Evolutionary conservation across 2,329 filamentous ascomycete species (phyloP).

Genomic region (Apiospora pterosperma): DNA sequence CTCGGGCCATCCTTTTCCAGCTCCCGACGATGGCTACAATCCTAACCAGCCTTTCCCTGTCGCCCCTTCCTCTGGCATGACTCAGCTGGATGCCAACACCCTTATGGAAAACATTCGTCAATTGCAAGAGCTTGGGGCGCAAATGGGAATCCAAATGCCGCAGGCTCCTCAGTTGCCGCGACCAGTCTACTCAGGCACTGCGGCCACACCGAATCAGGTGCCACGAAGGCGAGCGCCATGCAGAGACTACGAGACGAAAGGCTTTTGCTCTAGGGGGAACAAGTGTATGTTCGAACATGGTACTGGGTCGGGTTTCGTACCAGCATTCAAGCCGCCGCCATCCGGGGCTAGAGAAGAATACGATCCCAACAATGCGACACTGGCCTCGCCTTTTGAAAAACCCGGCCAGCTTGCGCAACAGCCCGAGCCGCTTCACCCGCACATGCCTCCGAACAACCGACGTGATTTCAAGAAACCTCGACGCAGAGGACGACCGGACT

Average conservation of each 20-base stretch:
- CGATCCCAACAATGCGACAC: slow-evolving; percentile 52
- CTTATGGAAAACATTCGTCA: slow-evolving; percentile 60
- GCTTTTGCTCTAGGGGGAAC: slow-evolving; percentile 65
- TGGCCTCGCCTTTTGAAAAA: slow-evolving; percentile 13
- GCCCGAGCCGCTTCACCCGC: slow-evolving; percentile 14
- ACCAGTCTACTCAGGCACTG: slow-evolving; percentile 24
- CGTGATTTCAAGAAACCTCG: slow-evolving; percentile 33
- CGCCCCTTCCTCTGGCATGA: slow-evolving; percentile 27
- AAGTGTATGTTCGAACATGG: slow-evolving; percentile 70
- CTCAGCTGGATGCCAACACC: slow-evolving; percentile 55
- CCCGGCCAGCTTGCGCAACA: slow-evolving; percentile 10
- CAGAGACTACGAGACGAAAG: slow-evolving; percentile 69
- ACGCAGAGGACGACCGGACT: slow-evolving; percentile 46
- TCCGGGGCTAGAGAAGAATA: slow-evolving; percentile 44
- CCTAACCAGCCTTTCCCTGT: slow-evolving; percentile 21
- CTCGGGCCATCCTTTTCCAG: slow-evolving; percentile 14
- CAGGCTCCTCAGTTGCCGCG: slow-evolving; percentile 32
- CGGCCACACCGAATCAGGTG: slow-evolving; percentile 15
- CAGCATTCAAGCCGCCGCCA: slow-evolving; percentile 25
- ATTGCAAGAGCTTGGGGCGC: slow-evolving; percentile 56
- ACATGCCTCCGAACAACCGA: slow-evolving; percentile 19
- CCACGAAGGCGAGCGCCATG: slow-evolving; percentile 50
- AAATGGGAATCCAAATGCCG: slow-evolving; percentile 45
- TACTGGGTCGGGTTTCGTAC: slow-evolving; percentile 42
- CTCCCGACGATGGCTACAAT: slow-evolving; percentile 12